phyloP scores from a whole-genome alignment of 2,329 filamentous ascomycete genomes.

The Boeremia exigua region DNA sequence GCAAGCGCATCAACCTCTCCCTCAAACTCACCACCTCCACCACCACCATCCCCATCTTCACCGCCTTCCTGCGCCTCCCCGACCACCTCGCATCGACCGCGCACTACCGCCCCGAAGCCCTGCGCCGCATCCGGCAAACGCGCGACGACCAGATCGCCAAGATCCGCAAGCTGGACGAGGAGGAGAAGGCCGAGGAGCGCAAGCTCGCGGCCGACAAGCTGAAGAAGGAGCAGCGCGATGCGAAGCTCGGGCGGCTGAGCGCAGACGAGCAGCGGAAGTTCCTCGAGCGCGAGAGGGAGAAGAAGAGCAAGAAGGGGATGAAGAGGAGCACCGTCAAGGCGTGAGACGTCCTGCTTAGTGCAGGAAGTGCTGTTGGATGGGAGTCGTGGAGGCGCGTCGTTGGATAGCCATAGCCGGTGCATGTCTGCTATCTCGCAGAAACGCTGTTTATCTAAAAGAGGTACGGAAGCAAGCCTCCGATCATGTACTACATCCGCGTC shows the following conservation, averaged over 20 bases:
- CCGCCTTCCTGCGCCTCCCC: slow-evolving; percentile 81
- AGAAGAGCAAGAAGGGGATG: slow-evolving; percentile 72
- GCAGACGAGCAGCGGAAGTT: slow-evolving; percentile 61
- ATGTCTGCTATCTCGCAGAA: too few relatives aligned
- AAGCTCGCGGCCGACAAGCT: slow-evolving; percentile 63
- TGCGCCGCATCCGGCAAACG: slow-evolving; percentile 79
- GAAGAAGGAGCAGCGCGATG: slow-evolving; percentile 77
- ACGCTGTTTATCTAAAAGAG: too few relatives aligned
- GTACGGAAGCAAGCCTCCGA: too few relatives aligned
- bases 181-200: slow-evolving; percentile 68
- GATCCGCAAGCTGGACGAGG: slow-evolving; percentile 80
- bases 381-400: too few relatives aligned
- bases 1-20: slow-evolving; percentile 85
- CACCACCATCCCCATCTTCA: slow-evolving; percentile 77
- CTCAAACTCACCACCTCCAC: slow-evolving; percentile 68
- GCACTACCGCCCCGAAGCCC: slow-evolving; percentile 87
- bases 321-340: slow-evolving; percentile 67
- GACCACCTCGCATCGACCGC: slow-evolving; percentile 77
- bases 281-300: slow-evolving; percentile 85
- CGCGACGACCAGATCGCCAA: slow-evolving; percentile 82
- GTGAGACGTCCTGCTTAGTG: slow-evolving; percentile 11
- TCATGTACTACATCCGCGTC: too few relatives aligned
- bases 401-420: too few relatives aligned
- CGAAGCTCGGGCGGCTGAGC: slow-evolving; percentile 75
- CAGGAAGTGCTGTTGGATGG: too few relatives aligned